A percentile compares a stretch with the other conserved stretches of the same genome.
These are phyloP conservation scores for Solanum paucissectum DNA, from an alignment of 257 asterid genomes.

Conservation along the genomic window DNA sequence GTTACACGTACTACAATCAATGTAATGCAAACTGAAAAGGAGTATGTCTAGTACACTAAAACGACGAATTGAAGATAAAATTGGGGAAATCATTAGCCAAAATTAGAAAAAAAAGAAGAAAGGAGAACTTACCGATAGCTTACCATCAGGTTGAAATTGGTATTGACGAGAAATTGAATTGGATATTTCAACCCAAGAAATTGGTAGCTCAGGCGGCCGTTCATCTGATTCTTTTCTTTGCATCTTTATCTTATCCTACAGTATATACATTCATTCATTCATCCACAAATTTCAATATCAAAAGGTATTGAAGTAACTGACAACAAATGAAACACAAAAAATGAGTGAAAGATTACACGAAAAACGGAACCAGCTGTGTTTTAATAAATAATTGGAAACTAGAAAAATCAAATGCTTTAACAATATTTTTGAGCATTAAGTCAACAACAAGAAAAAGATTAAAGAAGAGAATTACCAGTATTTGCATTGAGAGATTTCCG, in stretches of 20 bases:
- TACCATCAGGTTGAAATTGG: slow-evolving; percentile 74
- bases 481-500: neutral
- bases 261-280: neutral
- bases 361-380: too few relatives aligned
- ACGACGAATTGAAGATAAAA: neutral
- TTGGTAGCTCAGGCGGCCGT: slow-evolving; percentile 30
- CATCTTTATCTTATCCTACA: slow-evolving; percentile 53
- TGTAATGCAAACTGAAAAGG: neutral
- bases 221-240: slow-evolving; percentile 22
- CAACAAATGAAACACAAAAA: too few relatives aligned
- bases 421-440: neutral
- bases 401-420: neutral
- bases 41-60: neutral
- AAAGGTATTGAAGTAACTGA: neutral
- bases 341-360: neutral
- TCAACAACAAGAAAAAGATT: neutral
- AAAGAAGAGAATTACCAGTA: neutral
- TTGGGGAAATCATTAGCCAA: neutral
- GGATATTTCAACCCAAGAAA: slow-evolving; percentile 77
- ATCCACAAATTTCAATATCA: neutral
- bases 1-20: neutral
- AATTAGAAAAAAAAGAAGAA: neutral
- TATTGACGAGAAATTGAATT: slow-evolving; percentile 56
- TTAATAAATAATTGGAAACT: neutral
- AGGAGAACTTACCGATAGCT: slow-evolving; percentile 41